A percentile compares a stretch with the other conserved stretches of the same genome.
These are phyloP conservation scores for Endogone sp. DNA, from an alignment of 192 early-diverging fungal genomes.

Conservation along the genomic window DNA sequence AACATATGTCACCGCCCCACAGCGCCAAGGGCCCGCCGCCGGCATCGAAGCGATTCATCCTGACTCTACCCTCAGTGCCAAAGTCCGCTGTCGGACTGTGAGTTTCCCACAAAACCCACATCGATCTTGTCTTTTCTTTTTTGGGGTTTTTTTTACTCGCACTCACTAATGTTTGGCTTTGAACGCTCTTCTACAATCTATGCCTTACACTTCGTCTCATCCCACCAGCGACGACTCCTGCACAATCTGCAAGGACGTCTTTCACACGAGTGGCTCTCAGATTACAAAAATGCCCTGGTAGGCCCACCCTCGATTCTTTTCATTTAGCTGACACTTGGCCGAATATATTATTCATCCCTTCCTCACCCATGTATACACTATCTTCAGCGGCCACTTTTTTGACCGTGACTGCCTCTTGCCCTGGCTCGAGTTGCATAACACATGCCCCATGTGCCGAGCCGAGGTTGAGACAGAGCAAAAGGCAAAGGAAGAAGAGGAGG, in stretches of 20 bases:
- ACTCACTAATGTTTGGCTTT: slow-evolving; percentile 4
- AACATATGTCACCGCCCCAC: not conserved
- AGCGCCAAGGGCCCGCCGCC: slow-evolving; percentile 36
- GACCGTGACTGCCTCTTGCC: slow-evolving; percentile 32
- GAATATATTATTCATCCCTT: not conserved
- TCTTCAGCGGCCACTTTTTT: slow-evolving; percentile 33
- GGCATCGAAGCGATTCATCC: slow-evolving; percentile 32
- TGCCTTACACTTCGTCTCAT: too few relatives aligned
- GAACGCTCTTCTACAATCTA: too few relatives aligned
- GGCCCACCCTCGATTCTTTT: slow-evolving; percentile 1
- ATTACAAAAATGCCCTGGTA: slow-evolving; percentile 41
- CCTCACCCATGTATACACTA: not conserved
- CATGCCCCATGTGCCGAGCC: slow-evolving; percentile 32
- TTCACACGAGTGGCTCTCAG: slow-evolving; percentile 17
- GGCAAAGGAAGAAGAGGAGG: slow-evolving; percentile 32
- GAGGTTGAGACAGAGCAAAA: slow-evolving; percentile 29
- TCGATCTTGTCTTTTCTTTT: too few relatives aligned
- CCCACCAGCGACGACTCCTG: slow-evolving; percentile 37
- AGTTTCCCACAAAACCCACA: not conserved
- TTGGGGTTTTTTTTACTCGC: not conserved
- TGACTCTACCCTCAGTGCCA: slow-evolving; percentile 16
- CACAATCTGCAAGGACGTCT: slow-evolving; percentile 35
- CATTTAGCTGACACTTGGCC: not conserved
- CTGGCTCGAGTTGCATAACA: slow-evolving; percentile 33
- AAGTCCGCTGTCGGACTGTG: slow-evolving; percentile 16